Conservation (phyloP, 331 rosid genomes). For the Malus hybrid region DNA sequence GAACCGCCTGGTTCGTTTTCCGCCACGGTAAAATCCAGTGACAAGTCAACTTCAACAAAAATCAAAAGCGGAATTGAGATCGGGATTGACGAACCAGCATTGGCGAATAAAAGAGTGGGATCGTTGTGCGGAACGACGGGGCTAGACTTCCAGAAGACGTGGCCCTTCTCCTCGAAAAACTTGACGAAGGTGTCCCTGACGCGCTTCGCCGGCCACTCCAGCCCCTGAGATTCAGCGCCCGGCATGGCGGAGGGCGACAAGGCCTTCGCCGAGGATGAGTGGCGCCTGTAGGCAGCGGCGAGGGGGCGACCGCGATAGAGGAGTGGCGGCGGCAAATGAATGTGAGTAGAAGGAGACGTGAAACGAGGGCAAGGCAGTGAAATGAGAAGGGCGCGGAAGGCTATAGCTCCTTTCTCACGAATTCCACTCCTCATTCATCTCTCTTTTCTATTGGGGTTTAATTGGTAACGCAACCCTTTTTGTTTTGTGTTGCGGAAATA, state of each 20-base stretch:
- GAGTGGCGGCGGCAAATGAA: constrained; percentile 12
- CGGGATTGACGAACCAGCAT: constrained; percentile 48
- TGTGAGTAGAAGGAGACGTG: not conserved
- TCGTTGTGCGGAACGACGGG: constrained; percentile 90
- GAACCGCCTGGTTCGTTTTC: not conserved
- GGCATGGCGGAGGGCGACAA: constrained; percentile 37
- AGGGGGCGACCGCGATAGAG: not conserved
- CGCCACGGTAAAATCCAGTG: not conserved
- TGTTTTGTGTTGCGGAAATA: too few relatives aligned
- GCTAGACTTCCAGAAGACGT: constrained; percentile 57
- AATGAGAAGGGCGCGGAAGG: not conserved
- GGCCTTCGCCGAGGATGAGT: not conserved
- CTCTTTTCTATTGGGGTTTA: not conserved
- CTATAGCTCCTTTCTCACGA: constrained; percentile 1
- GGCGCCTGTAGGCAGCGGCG: not conserved
- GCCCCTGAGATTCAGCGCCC: constrained; percentile 21
- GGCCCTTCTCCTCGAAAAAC: constrained; percentile 55
- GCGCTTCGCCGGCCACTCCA: constrained; percentile 69
- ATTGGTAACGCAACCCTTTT: not conserved
- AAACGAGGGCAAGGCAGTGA: not conserved
- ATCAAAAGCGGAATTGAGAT: not conserved
- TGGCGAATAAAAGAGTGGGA: constrained; percentile 84
- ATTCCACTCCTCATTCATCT: constrained; percentile 23
- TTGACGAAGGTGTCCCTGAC: constrained; percentile 59
- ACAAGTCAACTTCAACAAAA: not conserved